A percentile compares a stretch with the other conserved stretches of the same genome.
Evolutionary conservation across 208 protist genomes (phyloP).

Genomic region (Balamuthia mandrillaris): DNA sequence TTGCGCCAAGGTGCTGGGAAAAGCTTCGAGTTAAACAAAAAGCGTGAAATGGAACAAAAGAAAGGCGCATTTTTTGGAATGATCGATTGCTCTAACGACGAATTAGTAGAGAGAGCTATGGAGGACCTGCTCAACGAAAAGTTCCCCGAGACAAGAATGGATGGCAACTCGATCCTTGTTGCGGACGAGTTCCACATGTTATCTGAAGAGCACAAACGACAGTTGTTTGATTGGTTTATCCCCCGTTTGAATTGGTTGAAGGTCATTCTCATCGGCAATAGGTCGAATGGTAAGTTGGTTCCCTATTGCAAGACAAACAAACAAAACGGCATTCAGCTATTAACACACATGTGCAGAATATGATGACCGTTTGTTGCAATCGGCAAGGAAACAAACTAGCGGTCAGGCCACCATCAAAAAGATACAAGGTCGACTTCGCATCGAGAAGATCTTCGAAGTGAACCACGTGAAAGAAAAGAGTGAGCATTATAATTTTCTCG

Average conservation of each 20-base stretch:
- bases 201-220: neutral
- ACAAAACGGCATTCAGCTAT: too few species aligned
- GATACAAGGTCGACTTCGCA: neutral
- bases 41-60: neutral
- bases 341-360: too few species aligned
- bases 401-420: neutral
- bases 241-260: neutral
- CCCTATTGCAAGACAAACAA: neutral
- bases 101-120: neutral
- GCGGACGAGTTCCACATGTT: conserved; percentile 33
- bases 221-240: neutral
- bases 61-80: neutral
- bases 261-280: conserved; percentile 30
- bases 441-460: neutral
- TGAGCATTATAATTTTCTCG: too few species aligned
- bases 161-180: neutral
- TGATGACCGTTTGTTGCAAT: neutral
- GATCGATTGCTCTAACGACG: neutral
- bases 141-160: too few species aligned
- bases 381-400: neutral
- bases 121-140: neutral
- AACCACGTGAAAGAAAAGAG: neutral
- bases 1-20: neutral
- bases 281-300: neutral
- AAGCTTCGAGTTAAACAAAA: neutral